These are phyloP conservation scores for Graphilbum ipis-grandicollis DNA, from an alignment of 2,329 filamentous ascomycete species.

Conservation along the genomic window DNA sequence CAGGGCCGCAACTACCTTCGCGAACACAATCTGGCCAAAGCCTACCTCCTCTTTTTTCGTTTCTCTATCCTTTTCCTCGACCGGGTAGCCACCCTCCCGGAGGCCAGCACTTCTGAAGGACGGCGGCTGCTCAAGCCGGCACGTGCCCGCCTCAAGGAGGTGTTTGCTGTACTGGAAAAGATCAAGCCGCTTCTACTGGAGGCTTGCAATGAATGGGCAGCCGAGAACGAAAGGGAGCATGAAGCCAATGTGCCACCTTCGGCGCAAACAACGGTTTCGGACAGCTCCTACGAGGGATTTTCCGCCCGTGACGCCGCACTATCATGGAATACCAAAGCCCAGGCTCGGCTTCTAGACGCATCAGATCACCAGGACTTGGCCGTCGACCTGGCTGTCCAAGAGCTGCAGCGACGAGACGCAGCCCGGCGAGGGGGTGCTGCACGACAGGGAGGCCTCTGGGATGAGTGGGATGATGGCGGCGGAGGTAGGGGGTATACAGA, in stretches of 20 bases:
- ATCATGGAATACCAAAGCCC: slow-evolving; percentile 18
- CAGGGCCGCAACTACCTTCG: slow-evolving; percentile 72
- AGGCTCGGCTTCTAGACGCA: slow-evolving; percentile 47
- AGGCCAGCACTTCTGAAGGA: slow-evolving; percentile 49
- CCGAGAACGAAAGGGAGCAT: slow-evolving; percentile 20
- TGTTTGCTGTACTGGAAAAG: slow-evolving; percentile 55
- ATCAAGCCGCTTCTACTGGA: slow-evolving; percentile 64
- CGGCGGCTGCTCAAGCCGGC: slow-evolving; percentile 41
- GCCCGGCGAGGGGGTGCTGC: slow-evolving; percentile 36
- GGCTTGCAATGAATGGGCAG: slow-evolving; percentile 50
- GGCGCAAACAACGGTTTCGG: slow-evolving; percentile 9
- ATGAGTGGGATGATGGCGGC: slow-evolving; percentile 18
- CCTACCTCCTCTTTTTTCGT: slow-evolving; percentile 81
- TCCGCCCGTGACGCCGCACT: slow-evolving; percentile 45
- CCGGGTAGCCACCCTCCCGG: slow-evolving; percentile 58
- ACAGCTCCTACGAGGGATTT: slow-evolving; percentile 23
- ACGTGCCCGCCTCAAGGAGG: slow-evolving; percentile 31
- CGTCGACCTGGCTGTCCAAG: slow-evolving; percentile 56
- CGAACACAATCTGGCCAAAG: slow-evolving; percentile 73
- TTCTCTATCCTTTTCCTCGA: slow-evolving; percentile 74
- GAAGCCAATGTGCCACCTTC: neutral
- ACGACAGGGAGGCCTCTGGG: slow-evolving; percentile 31
- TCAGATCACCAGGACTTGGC: slow-evolving; percentile 58
- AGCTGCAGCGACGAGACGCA: slow-evolving; percentile 51
- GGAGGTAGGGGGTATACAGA: slow-evolving; percentile 21